These are phyloP conservation scores for Orbilia oligospora DNA, from an alignment of 2,329 filamentous ascomycete species.

Conservation along the genomic window DNA sequence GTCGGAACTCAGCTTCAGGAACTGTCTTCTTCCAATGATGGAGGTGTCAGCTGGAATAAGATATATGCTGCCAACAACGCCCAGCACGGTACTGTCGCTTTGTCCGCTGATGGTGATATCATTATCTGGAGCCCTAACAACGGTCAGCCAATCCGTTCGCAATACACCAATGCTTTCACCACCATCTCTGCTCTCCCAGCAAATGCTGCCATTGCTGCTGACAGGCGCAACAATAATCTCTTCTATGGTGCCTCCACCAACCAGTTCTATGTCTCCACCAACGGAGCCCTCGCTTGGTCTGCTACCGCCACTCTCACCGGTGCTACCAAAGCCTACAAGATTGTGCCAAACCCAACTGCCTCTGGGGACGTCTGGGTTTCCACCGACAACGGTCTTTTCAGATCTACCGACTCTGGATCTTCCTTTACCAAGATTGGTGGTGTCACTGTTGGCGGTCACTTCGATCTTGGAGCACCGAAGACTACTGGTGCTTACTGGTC, in stretches of 20 bases:
- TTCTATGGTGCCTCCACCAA: constrained; percentile 71
- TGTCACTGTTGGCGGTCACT: constrained; percentile 59
- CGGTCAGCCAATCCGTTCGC: constrained; percentile 60
- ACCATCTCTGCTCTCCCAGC: constrained; percentile 69
- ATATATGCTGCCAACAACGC: constrained; percentile 69
- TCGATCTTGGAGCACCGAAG: constrained; percentile 62
- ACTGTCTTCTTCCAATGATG: constrained; percentile 70
- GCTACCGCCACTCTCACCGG: constrained; percentile 66
- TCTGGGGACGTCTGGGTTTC: constrained; percentile 76
- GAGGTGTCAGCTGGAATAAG: constrained; percentile 71
- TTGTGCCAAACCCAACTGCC: constrained; percentile 73
- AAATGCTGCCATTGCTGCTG: constrained; percentile 71
- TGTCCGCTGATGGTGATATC: constrained; percentile 71
- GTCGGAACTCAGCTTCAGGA: constrained; percentile 69
- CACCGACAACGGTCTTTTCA: constrained; percentile 72
- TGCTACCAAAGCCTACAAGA: constrained; percentile 69
- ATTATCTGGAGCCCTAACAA: constrained; percentile 64
- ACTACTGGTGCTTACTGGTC: constrained; percentile 61
- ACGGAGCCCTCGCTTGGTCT: constrained; percentile 70
- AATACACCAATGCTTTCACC: constrained; percentile 68
- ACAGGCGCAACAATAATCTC: constrained; percentile 71
- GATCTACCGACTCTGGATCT: constrained; percentile 71
- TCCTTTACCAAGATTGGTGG: constrained; percentile 68
- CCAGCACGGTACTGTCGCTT: constrained; percentile 70
- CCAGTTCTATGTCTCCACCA: constrained; percentile 71